These are phyloP conservation scores for Claviceps purpurea DNA, from an alignment of 2,329 filamentous ascomycete genomes.

Conservation along the genomic window DNA sequence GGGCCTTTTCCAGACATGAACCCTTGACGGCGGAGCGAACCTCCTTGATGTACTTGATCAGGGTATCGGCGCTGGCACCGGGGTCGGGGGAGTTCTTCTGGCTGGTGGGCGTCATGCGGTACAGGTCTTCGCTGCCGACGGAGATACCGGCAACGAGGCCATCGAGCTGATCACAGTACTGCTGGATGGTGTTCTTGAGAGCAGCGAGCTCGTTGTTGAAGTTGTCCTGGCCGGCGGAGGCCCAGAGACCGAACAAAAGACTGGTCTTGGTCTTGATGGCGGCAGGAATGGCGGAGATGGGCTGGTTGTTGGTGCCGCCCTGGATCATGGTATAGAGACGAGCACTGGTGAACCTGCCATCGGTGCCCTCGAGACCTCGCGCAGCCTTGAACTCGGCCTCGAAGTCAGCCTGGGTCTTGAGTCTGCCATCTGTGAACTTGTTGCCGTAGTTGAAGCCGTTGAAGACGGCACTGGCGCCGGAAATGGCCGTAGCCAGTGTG, in stretches of 20 bases:
- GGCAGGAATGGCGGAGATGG: slow-evolving; percentile 64
- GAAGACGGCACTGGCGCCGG: slow-evolving; percentile 24
- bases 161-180: slow-evolving; percentile 54
- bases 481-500: slow-evolving; percentile 21
- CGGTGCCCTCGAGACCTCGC: slow-evolving; percentile 47
- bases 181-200: slow-evolving; percentile 51
- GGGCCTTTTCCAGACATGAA: slow-evolving; percentile 42
- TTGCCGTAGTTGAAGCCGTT: slow-evolving; percentile 66
- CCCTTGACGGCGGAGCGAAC: slow-evolving; percentile 50
- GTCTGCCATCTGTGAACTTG: slow-evolving; percentile 43
- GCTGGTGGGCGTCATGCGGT: slow-evolving; percentile 62
- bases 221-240: slow-evolving; percentile 47
- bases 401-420: slow-evolving; percentile 52
- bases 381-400: slow-evolving; percentile 57
- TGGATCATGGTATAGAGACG: slow-evolving; percentile 69
- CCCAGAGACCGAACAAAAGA: slow-evolving; percentile 75
- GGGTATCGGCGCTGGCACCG: slow-evolving; percentile 46
- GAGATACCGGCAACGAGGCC: slow-evolving; percentile 67
- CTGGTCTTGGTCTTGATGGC: slow-evolving; percentile 68
- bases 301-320: slow-evolving; percentile 50
- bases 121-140: slow-evolving; percentile 76
- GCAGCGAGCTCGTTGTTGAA: slow-evolving; percentile 65
- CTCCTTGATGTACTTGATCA: slow-evolving; percentile 58
- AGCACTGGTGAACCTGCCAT: slow-evolving; percentile 50
- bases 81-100: slow-evolving; percentile 46